Evolutionary conservation across 148 eudicot species (phyloP).

Genomic region (Drosera capensis): DNA sequence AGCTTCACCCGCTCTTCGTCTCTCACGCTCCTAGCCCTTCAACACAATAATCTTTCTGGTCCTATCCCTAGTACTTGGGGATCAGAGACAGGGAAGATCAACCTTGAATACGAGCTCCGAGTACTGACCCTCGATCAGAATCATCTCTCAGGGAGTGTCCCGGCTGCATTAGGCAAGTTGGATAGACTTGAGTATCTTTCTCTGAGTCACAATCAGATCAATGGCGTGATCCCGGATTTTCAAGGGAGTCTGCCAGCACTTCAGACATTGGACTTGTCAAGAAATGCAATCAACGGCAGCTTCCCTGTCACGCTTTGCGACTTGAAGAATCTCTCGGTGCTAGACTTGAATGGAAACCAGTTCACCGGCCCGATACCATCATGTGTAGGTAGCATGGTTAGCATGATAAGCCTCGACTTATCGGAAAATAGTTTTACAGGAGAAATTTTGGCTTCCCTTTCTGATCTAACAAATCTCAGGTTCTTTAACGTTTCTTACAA

Average conservation of each 20-base stretch:
- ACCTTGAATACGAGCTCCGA: conserved; percentile 4
- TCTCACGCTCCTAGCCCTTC: conserved; percentile 38
- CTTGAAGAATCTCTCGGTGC: conserved; percentile 28
- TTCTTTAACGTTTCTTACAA: conserved; percentile 75
- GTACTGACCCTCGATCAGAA: conserved; percentile 15
- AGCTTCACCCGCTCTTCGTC: conserved; percentile 28
- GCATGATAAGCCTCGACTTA: conserved; percentile 40
- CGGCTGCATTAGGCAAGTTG: conserved; percentile 16
- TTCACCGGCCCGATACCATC: conserved; percentile 35
- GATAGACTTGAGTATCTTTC: conserved; percentile 16
- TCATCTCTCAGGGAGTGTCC: conserved; percentile 15
- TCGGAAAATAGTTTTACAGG: conserved; percentile 50
- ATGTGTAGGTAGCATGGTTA: conserved; percentile 27
- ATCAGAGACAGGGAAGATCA: not conserved
- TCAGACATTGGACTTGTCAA: conserved; percentile 35
- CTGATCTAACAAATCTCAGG: conserved; percentile 29
- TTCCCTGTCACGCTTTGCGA: conserved; percentile 35
- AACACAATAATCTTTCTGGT: conserved; percentile 47
- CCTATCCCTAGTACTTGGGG: conserved; percentile 26
- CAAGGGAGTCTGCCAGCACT: conserved; percentile 37
- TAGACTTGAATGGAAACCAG: conserved; percentile 38
- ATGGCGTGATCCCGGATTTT: conserved; percentile 22
- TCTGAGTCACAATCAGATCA: conserved; percentile 20
- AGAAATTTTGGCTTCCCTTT: conserved; percentile 42
- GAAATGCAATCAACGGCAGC: conserved; percentile 45